phyloP scores from a whole-genome alignment of 129 eudicot genomes.

The Tagetes patula region DNA sequence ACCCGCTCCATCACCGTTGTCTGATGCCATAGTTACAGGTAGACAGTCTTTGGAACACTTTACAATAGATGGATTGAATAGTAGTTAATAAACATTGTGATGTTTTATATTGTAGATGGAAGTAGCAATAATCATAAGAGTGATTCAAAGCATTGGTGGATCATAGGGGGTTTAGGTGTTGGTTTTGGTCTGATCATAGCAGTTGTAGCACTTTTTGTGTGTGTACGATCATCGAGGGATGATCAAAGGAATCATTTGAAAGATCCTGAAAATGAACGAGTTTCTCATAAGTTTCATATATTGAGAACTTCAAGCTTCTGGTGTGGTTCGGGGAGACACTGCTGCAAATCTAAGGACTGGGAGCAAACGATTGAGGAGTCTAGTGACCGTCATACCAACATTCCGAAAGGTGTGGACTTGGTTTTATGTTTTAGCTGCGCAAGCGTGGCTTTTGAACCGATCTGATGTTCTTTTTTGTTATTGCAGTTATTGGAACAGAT shows the following conservation, averaged over 20 bases:
- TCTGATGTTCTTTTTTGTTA: conserved; percentile 15
- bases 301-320: conserved; percentile 75
- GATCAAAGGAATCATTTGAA: conserved; percentile 37
- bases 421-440: background rate
- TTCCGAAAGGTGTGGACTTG: conserved; percentile 65
- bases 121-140: conserved; percentile 48
- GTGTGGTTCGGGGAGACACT: conserved; percentile 86
- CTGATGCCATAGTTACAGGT: conserved; percentile 50
- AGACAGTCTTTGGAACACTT: conserved; percentile 11
- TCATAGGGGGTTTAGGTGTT: conserved; percentile 65
- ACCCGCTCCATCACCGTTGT: conserved; percentile 64
- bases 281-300: conserved; percentile 68
- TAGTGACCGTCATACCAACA: conserved; percentile 64
- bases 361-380: conserved; percentile 58
- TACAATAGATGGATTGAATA: background rate
- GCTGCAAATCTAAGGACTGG: conserved; percentile 63
- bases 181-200: conserved; percentile 51
- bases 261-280: conserved; percentile 50
- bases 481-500: conserved; percentile 72
- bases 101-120: conserved; percentile 39
- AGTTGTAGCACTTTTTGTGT: conserved; percentile 44
- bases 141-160: conserved; percentile 73
- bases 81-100: background rate
- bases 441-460: background rate
- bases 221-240: conserved; percentile 48